Base-by-base conservation (phyloP, 257 asterid species). In the Galeopsis tetrahit region DNA sequence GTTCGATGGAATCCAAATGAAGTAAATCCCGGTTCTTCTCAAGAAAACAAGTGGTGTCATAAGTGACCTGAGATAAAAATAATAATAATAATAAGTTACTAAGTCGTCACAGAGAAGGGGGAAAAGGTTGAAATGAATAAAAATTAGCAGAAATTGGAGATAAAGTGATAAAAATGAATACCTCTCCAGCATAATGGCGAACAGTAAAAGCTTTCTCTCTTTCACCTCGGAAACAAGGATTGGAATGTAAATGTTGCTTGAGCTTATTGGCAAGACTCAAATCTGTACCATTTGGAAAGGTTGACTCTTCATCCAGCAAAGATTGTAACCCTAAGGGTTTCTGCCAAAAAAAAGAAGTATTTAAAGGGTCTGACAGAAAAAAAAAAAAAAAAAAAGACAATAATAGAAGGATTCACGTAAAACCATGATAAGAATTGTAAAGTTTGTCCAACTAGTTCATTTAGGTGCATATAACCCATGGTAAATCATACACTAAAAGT, bases 181-280 rank as follows among this genome's bases (percentile, higher is more conserved):
- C 99, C 98, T 95, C 97, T 78, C 99, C 99, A 49, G 99, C 98
- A 79, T 90, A 95, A 86, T 95, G 99, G 83, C 80, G 67, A 48
- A 95, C 94, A 53, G 93, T 82, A 70, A 95, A 95, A 70, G 96
- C 89, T 87, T 86, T 87, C 78, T 66, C 96, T 69, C 98, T 81
- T 79, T 86, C 96, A 42, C 96, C 97, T 75, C 82, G 91, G 75
- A 95, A 95, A 79, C 96, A 90, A 70, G 96, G 82, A 80, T 87
- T 90, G 11, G 92, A 83, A 46, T 78, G 76, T 68, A 95, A 80
- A 84, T 95, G 99, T 81, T 95, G 96, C 85, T 85, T 88, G 46
- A 92, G 96, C 89, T 95, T 95, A 77, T 90, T 82, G 77, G 99
- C 99, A 70, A 95, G 86, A 78, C 96, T 92, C 90, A 90, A 78